Evolutionary conservation across 148 eudicot genomes (phyloP), one percentile per base, ranked within the genome.

Genomic region (Silene uniflora): DNA sequence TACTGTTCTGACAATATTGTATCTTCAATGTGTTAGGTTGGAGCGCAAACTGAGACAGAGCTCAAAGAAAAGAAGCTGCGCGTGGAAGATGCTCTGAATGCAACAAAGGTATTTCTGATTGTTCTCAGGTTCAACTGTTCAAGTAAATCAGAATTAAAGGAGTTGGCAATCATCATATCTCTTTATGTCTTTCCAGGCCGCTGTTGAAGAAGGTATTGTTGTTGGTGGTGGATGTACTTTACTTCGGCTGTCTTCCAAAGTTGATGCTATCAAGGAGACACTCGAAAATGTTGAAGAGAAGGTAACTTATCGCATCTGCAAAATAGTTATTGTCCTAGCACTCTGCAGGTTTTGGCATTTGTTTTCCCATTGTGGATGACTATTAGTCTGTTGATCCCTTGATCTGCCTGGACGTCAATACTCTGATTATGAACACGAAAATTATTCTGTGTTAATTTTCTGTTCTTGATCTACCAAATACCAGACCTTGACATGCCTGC

Each of bases 171-270:
- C 9, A 10, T 17, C 23, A 67, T 18, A 19, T 62, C 58, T 49
- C 16, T 17, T 72, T 11, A n/a, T n/a, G 8, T 29, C 47, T 69
- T 58, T 78, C 46, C 85, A 91, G 98, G 98, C 98, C 2, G 98
- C 98, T 78, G 98, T 93, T 83, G 98, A 93, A 86, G 98, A 93
- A 83, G 98, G 98, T 32, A 93, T 93, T 79, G 98, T 93, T 80
- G 98, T 93, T 75, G 98, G 98, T 73, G 98, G 98, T 76, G 98
- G 98, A 73, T 93, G 98, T 72, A 87, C 98, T 67, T 79, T 93
- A 62, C 85, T 93, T 78, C 86, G 98, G 58, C 94, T 93, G 71
- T 81, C 98, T 47, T 80, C 93, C 47, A 91, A 91, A 78, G 98
- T 93, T 74, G 98, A 93, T 81, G 92, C 90, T 74, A 89, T 93